phyloP scores from a whole-genome alignment of 371 early-diverging fungal species.

The Syncephalastrum contaminatum region DNA sequence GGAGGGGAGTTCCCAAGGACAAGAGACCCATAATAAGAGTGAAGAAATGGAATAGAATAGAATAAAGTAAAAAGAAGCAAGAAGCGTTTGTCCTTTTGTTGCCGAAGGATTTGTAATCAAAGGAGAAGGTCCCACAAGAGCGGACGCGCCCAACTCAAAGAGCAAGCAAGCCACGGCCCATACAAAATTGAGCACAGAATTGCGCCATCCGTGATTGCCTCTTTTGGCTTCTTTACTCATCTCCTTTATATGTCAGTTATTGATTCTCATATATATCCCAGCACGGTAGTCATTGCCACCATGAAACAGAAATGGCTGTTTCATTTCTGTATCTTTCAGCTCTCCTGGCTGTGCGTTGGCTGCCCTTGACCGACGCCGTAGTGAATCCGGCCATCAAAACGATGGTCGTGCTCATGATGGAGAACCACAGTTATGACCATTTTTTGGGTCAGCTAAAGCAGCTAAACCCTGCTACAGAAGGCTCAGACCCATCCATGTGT shows the following conservation, averaged over 20 bases:
- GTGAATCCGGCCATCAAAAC: slow-evolving; percentile 6
- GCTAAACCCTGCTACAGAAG: slow-evolving; percentile 10
- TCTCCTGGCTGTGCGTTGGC: no score
- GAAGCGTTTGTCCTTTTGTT: not conserved
- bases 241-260: not conserved
- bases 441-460: slow-evolving; percentile 20
- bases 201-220: no score
- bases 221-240: not conserved
- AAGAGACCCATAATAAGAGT: slow-evolving; percentile 83
- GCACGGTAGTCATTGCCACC: no score
- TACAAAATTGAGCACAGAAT: no score
- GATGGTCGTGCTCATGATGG: slow-evolving; percentile 28
- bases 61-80: slow-evolving; percentile 1
- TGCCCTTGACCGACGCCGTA: not conserved
- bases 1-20: slow-evolving; percentile 93
- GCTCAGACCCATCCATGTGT: slow-evolving; percentile 16
- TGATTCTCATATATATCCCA: no score
- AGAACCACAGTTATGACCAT: slow-evolving; percentile 31
- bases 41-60: slow-evolving; percentile 4
- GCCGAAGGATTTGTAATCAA: slow-evolving; percentile 12
- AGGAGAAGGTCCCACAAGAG: slow-evolving; percentile 5
- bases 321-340: no score
- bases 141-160: not conserved
- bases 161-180: no score
- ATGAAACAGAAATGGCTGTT: no score